A percentile compares a stretch with the other conserved stretches of the same genome.
phyloP scores from a whole-genome alignment of 805 yeast species.

The Yarrowia alimentaria region DNA sequence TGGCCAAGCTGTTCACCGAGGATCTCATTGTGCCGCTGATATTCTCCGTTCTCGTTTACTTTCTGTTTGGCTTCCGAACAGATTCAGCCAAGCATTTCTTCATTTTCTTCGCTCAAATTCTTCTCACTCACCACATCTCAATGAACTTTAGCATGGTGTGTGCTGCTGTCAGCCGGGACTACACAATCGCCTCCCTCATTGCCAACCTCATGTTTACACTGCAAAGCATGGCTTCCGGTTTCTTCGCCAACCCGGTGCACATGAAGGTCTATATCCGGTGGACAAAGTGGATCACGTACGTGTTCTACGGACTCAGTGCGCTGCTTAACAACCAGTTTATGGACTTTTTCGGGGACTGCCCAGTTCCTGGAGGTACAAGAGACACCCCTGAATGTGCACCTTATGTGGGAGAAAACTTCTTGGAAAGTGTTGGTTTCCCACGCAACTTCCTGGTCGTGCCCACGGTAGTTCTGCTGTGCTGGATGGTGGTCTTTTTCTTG shows the following conservation, averaged over 20 bases:
- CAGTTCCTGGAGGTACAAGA: no score
- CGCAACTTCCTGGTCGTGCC: conserved; percentile 66
- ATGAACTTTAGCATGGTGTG: conserved; percentile 53
- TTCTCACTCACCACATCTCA: conserved; percentile 57
- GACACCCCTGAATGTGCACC: conserved; percentile 45
- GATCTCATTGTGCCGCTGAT: conserved; percentile 62
- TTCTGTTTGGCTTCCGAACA: conserved; percentile 69
- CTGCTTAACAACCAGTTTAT: conserved; percentile 63
- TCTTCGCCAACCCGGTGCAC: conserved; percentile 65
- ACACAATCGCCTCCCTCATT: conserved; percentile 59
- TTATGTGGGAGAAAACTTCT: conserved; percentile 55
- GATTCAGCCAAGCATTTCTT: conserved; percentile 52
- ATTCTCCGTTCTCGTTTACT: conserved; percentile 61
- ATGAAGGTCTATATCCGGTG: conserved; percentile 86
- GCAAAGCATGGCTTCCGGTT: conserved; percentile 78
- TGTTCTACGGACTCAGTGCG: conserved; percentile 79
- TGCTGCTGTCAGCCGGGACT: conserved; percentile 60
- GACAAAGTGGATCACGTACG: conserved; percentile 72
- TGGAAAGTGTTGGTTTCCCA: conserved; percentile 60
- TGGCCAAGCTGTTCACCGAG: conserved; percentile 65
- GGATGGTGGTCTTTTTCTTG: conserved; percentile 55
- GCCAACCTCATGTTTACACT: conserved; percentile 64
- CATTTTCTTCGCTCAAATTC: conserved; percentile 56
- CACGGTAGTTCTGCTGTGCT: conserved; percentile 55
- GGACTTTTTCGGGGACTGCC: conserved; percentile 60